phyloP scores from a whole-genome alignment of 2,329 filamentous ascomycete species.

The Epicoccum sorghinum region DNA sequence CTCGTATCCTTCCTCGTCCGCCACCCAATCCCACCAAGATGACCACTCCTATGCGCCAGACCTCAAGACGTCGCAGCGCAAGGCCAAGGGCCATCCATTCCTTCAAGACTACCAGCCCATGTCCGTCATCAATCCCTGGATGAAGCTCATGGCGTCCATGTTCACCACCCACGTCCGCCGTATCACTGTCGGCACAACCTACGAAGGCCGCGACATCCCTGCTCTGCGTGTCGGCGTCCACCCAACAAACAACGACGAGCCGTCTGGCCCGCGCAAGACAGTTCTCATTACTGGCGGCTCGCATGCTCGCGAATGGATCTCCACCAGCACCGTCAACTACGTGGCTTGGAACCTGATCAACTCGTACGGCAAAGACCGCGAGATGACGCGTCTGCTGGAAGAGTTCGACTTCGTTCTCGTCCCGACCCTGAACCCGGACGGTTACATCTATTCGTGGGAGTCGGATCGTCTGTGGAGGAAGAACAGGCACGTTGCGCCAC shows the following conservation, averaged over 20 bases:
- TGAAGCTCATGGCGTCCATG: constrained; percentile 86
- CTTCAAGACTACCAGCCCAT: constrained; percentile 92
- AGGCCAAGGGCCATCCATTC: constrained; percentile 69
- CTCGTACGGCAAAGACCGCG: constrained; percentile 73
- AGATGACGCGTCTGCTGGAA: constrained; percentile 77
- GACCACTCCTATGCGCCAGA: constrained; percentile 33
- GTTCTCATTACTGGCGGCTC: constrained; percentile 82
- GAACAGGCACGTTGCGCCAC: constrained; percentile 56
- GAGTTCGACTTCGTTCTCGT: constrained; percentile 88
- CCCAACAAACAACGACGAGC: constrained; percentile 56
- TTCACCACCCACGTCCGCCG: constrained; percentile 80
- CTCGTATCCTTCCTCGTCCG: constrained; percentile 67
- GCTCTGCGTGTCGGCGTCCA: constrained; percentile 76
- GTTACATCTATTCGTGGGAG: constrained; percentile 93
- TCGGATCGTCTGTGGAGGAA: constrained; percentile 94
- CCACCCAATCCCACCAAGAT: constrained; percentile 33
- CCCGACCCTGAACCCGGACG: constrained; percentile 90
- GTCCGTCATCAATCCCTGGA: constrained; percentile 86
- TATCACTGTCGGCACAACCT: constrained; percentile 80
- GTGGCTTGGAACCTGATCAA: constrained; percentile 88
- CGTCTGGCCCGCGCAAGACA: constrained; percentile 67
- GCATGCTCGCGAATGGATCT: constrained; percentile 98
- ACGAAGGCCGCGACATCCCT: constrained; percentile 84
- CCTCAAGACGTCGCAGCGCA: constrained; percentile 39
- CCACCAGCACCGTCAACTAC: constrained; percentile 88